Base-by-base conservation (phyloP, 78 protist genomes). In the Dictyostelium brefeldianum region DNA sequence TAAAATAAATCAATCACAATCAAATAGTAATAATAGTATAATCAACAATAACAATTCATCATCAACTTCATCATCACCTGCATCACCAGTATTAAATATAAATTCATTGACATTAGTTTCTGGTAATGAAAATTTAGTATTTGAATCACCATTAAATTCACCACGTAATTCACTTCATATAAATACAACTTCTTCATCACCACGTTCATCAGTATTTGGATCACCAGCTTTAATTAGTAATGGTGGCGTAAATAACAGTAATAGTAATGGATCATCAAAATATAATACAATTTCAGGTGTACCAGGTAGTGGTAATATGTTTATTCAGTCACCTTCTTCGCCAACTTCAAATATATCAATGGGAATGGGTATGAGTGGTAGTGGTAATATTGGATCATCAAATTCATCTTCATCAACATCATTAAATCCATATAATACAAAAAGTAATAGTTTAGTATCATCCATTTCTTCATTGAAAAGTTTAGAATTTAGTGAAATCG, bases 401-500 rank as follows among this genome's bases (percentile, higher is more conserved):
- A n/a, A n/a, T 22, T 20, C 79, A 71, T 54, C 79, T 14, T 17
- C n/a, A n/a, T 43, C 79, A 73, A 51, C 79, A 22, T 29, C 75
- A 4, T 9, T 20, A 4, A 67, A 31, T 67, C 15, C 27, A 15
- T 29, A 12, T 18, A 54, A 54, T 2, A 54, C 18, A 18, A 54
- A 17, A 12, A 54, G 18, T 36, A 36, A 36, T 36, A 36, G 43
- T 36, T 36, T 36, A 2, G 43, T 31, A 31, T 73, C n/a, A 67
- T 31, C 50, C 27, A 27, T 31, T 31, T 62, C 70, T 6, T 67
- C 22, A 67, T 29, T 48, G 46, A 73, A 73, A 56, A 73, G 25
- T 46, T 20, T 87, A 7, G 62, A 67, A 31, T 51, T 87, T 9
- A 15, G 14, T 25, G 50, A 87, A 9, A 87, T 87, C 31, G 93